Percentiles rank a stretch among this genome's conserved stretches.
phyloP scores from a whole-genome alignment of 2,329 filamentous ascomycete genomes.

The Claviceps maximensis region DNA sequence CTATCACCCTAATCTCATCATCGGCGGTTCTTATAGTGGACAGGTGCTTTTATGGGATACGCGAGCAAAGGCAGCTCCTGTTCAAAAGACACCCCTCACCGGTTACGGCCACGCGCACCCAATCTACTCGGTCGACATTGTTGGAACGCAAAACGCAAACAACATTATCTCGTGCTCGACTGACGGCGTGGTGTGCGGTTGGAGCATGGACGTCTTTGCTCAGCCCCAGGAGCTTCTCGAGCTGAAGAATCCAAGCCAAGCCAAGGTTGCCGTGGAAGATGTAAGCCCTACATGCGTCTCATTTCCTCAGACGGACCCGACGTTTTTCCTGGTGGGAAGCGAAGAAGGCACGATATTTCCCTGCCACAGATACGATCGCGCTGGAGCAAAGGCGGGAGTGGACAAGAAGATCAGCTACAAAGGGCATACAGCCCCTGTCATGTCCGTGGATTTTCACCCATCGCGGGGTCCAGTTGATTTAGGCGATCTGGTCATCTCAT shows the following conservation, averaged over 20 bases:
- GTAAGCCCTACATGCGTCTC: slow-evolving; percentile 88
- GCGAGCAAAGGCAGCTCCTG: slow-evolving; percentile 72
- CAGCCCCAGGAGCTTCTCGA: slow-evolving; percentile 92
- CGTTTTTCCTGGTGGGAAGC: slow-evolving; percentile 92
- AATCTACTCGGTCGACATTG: slow-evolving; percentile 87
- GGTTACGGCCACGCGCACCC: slow-evolving; percentile 93
- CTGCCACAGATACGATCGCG: slow-evolving; percentile 92
- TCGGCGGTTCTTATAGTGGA: slow-evolving; percentile 91
- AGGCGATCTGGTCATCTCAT: slow-evolving; percentile 84
- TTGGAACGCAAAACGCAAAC: slow-evolving; percentile 96
- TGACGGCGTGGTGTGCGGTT: slow-evolving; percentile 90
- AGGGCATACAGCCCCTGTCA: slow-evolving; percentile 86
- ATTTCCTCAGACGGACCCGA: slow-evolving; percentile 89
- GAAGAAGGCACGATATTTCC: slow-evolving; percentile 96
- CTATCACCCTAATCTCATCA: slow-evolving; percentile 90
- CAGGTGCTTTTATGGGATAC: slow-evolving; percentile 97
- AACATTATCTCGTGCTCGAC: slow-evolving; percentile 97
- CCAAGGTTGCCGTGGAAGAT: slow-evolving; percentile 69
- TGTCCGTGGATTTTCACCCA: slow-evolving; percentile 93
- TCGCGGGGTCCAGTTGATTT: slow-evolving; percentile 85
- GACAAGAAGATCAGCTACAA: slow-evolving; percentile 79
- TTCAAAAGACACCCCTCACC: slow-evolving; percentile 91
- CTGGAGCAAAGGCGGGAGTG: slow-evolving; percentile 90
- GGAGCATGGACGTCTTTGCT: slow-evolving; percentile 95
- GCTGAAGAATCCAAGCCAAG: slow-evolving; percentile 69